phyloP scores from a whole-genome alignment of 2,329 filamentous ascomycete genomes.

The Botrytis porri region DNA sequence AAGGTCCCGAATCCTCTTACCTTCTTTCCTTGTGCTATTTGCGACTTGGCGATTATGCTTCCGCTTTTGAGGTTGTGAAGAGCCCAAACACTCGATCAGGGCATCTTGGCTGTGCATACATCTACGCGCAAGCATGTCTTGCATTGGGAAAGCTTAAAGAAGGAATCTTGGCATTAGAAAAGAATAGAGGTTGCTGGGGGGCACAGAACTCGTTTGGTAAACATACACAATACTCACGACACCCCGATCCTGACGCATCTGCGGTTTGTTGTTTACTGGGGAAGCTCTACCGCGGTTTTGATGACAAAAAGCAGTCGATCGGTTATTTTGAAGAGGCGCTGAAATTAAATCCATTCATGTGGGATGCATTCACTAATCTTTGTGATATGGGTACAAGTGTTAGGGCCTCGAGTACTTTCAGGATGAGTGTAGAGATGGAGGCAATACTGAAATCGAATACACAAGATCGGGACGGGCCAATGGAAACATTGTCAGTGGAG shows the following conservation, averaged over 20 bases:
- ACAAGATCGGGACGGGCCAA: conserved; percentile 23
- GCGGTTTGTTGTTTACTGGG: conserved; percentile 81
- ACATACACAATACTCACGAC: conserved; percentile 73
- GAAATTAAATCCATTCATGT: conserved; percentile 92
- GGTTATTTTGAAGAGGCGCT: conserved; percentile 84
- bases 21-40: conserved; percentile 83
- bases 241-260: conserved; percentile 76
- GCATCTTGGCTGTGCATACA: conserved; percentile 83
- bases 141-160: conserved; percentile 75
- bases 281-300: conserved; percentile 79
- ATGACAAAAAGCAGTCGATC: conserved; percentile 79
- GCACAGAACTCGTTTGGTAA: conserved; percentile 75
- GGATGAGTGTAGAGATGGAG: conserved; percentile 63
- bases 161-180: conserved; percentile 80
- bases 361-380: conserved; percentile 89
- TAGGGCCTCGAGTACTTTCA: conserved; percentile 83
- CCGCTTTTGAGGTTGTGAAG: conserved; percentile 81
- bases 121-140: conserved; percentile 87
- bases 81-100: conserved; percentile 65
- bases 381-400: conserved; percentile 85
- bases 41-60: conserved; percentile 76
- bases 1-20: conserved; percentile 76
- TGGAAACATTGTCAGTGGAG: not conserved
- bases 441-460: conserved; percentile 43
- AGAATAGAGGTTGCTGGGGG: conserved; percentile 71